Evolutionary conservation across 768 basidiomycete species (phyloP), one percentile per base, ranked within the genome.

Genomic region (Auricularia sp.): DNA sequence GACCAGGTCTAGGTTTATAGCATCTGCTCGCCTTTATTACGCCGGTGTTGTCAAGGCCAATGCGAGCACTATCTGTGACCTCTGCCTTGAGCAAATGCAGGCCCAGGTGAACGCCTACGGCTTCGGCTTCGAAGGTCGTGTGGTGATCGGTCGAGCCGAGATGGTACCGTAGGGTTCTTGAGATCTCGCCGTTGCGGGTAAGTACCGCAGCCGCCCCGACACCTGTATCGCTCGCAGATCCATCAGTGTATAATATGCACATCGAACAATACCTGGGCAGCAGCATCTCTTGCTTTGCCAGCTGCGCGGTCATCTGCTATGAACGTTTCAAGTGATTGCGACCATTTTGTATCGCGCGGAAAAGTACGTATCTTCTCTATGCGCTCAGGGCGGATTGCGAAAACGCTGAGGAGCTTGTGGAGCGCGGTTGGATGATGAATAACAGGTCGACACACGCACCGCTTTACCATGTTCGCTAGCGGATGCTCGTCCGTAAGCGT

Each of bases 201-300:
- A 74, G 63, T 2, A 75, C 72, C 29, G 74, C 76, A 13, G 71
- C 69, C 5, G 71, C 75, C 1, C 76, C 75, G 3, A 76, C 69
- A 14, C 66, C 65, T 2, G 72, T 70, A 5, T 72, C 65, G 14
- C 69, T 54, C 0, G 67, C 72, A 13, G 71, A 77, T 3, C 75
- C 74, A 51, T 75, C 75, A 3, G 74, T 69, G 64, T 73, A 76
- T 0, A 75, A 66, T 47, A 0, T 66, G 66, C 8, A 58, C 51
- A 0, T 42, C 18, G n/a, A 11, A 44, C 62, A 7, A 11, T 11
- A 67, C 68, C 0, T 68, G 61, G 54, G 35, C 62, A 10, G 35
- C 11, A 1, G 71, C 70, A 5, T 33, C 61, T 13, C 65, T 63
- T 13, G 39, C 39, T 7, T 8, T 39, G 7, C 39, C 39, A 7